phyloP scores from a whole-genome alignment of 129 eudicot genomes.

The Daucus carota region DH1_v3.0 NC_030383.2:59642501-59643000 shows the following conservation, averaged over 20 bases:
- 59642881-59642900: background rate
- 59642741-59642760: constrained; percentile 72
- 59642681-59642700: constrained; percentile 87
- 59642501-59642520: background rate
- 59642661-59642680: background rate
- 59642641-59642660: background rate
- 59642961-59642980: constrained; percentile 99
- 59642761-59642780: constrained; percentile 95
- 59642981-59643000: constrained; percentile 87
- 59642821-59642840: background rate
- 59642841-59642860: background rate
- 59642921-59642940: constrained; percentile 89
- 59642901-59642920: constrained; percentile 68
- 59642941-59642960: constrained; percentile 94
- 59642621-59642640: background rate
- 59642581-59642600: constrained; percentile 78
- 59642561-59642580: constrained; percentile 84
- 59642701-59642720: constrained; percentile 84
- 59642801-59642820: background rate
- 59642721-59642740: constrained; percentile 54
- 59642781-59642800: constrained; percentile 89
- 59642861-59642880: background rate
- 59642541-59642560: constrained; percentile 99
- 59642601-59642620: constrained; percentile 8
- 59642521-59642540: constrained; percentile 75